phyloP scores from a whole-genome alignment of 495 filamentous ascomycete genomes.

The Lasiosphaeris hirsuta region DNA sequence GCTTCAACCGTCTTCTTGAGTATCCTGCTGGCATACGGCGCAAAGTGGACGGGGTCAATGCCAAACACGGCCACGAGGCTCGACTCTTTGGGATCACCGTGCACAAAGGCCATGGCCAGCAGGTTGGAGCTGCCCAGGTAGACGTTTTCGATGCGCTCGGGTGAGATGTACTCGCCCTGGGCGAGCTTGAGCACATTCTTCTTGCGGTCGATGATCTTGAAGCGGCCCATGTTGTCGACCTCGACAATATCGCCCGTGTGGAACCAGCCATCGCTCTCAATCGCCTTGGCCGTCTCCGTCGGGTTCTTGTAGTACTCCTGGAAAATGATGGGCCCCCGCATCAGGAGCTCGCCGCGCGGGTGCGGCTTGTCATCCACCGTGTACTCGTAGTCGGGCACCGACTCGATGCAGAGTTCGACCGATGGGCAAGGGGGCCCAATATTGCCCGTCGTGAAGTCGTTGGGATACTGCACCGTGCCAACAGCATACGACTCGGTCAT shows the following conservation, averaged over 20 bases:
- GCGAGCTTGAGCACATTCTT: conserved; percentile 99
- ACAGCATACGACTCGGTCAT: conserved; percentile 93
- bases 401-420: conserved; percentile 75
- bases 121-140: conserved; percentile 76
- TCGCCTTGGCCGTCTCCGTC: conserved; percentile 76
- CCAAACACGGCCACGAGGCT: conserved; percentile 86
- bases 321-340: conserved; percentile 78
- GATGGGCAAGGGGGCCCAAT: conserved; percentile 68
- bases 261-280: conserved; percentile 94
- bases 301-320: conserved; percentile 82
- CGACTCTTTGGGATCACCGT: conserved; percentile 83
- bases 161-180: conserved; percentile 97
- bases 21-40: conserved; percentile 70
- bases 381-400: conserved; percentile 96
- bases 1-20: conserved; percentile 61
- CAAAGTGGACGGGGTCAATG: conserved; percentile 76
- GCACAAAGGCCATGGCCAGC: conserved; percentile 78
- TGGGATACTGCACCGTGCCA: conserved; percentile 60
- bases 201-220: conserved; percentile 90
- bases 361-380: conserved; percentile 84
- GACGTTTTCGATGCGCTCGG: conserved; percentile 94
- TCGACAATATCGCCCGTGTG: conserved; percentile 86
- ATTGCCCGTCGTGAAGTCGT: conserved; percentile 74
- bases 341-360: conserved; percentile 84
- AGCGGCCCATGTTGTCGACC: conserved; percentile 79